Base-by-base conservation (phyloP, 805 yeast genomes). In the Pichia cephalocereana region DNA sequence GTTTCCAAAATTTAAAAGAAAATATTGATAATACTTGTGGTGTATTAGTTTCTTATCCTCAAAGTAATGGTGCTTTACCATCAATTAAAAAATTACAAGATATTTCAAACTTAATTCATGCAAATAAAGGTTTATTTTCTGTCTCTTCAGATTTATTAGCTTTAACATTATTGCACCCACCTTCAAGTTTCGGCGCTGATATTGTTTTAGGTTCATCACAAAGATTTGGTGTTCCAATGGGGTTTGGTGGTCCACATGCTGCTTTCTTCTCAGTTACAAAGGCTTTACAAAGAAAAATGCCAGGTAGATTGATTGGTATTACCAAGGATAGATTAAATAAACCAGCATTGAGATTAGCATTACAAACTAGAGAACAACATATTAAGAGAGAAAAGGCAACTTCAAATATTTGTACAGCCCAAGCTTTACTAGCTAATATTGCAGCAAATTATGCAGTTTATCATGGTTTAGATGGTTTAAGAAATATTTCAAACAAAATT, bases 181-280 rank as follows among this genome's bases (percentile, higher is more conserved):
- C 99, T 3, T 71, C 84, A 18, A 74, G 77, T 39, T 86, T 85
- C 59, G 89, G 88, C 47, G 98, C 98, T 40, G 99, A 93, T 64
- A 84, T 93, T 45, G 96, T 84, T 2, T 71, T 93, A 41, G 99
- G 99, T 43, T 80, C 89, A 9, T 77, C 97, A 6, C 99, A 93
- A 73, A 76, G 99, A 66, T 88, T 93, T 58, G 99, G 99, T 60
- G 97, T 91, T 38, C 98, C 99, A 47, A 78, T 91, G 71, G 99
- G 98, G 8, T 93, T 81, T 63, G 99, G 99, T 61, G 99, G 99
- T 19, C 99, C 99, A 4, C 99, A 93, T 66, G 98, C 99, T 43
- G 99, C 96, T 0, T 93, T 87, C 69, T 90, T 93, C 58, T 87
- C 98, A 9, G 95, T 91, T 39, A 75, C 79, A n/a, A 79, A 81